These are phyloP conservation scores for Phytophthora rubi DNA, from an alignment of 352 stramenopile species.

Conservation along the genomic window DNA sequence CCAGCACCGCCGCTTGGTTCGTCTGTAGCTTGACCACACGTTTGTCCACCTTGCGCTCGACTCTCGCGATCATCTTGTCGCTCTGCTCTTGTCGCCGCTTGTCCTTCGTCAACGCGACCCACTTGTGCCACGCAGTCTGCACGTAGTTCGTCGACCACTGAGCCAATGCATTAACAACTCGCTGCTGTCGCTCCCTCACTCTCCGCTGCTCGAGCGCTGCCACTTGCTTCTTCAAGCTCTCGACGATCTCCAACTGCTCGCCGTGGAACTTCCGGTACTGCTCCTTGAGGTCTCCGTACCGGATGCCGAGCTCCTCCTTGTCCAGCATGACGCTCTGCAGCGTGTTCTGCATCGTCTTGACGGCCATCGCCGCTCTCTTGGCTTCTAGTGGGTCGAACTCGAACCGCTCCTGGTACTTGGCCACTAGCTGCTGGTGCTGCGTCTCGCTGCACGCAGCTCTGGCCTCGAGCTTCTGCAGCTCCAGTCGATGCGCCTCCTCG, in stretches of 20 bases:
- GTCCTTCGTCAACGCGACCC: slow-evolving; percentile 23
- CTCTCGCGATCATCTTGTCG: slow-evolving; percentile 5
- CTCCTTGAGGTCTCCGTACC: slow-evolving; percentile 47
- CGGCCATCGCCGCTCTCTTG: slow-evolving; percentile 56
- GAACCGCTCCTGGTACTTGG: slow-evolving; percentile 62
- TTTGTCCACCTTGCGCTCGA: slow-evolving; percentile 19
- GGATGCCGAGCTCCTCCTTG: slow-evolving; percentile 68
- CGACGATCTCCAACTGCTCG: slow-evolving; percentile 29
- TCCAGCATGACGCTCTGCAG: slow-evolving; percentile 64
- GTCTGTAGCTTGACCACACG: slow-evolving; percentile 19
- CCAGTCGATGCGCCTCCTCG: slow-evolving; percentile 44
- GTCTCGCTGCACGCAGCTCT: slow-evolving; percentile 36
- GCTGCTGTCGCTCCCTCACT: slow-evolving; percentile 13
- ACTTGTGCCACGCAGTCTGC: slow-evolving; percentile 49
- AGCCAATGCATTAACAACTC: slow-evolving; percentile 33
- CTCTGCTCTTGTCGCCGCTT: slow-evolving; percentile 22
- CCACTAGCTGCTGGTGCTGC: slow-evolving; percentile 44
- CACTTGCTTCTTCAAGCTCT: slow-evolving; percentile 32
- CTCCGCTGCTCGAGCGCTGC: slow-evolving; percentile 23
- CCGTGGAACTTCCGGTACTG: slow-evolving; percentile 43
- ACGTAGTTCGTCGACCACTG: slow-evolving; percentile 45
- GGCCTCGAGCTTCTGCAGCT: slow-evolving; percentile 44
- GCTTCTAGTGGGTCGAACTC: slow-evolving; percentile 61
- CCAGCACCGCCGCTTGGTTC: slow-evolving; percentile 25
- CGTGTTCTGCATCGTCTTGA: slow-evolving; percentile 60